Base-by-base conservation (phyloP, 345 rosid genomes). In the Brassica rapa region DNA sequence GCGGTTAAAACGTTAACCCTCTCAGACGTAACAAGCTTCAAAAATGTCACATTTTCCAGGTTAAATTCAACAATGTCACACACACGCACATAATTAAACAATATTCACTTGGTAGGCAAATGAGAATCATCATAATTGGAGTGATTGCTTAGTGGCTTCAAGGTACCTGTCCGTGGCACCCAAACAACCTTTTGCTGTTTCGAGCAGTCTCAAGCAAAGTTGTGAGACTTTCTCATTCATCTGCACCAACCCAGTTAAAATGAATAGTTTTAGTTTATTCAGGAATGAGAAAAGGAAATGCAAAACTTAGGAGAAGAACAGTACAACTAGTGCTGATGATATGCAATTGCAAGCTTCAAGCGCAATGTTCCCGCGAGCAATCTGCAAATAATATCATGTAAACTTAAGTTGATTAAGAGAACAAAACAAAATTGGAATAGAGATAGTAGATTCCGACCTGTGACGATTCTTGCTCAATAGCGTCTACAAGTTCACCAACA, bases 321-420 rank as follows among this genome's bases (percentile, higher is more conserved):
- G 55, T 87, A 94, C 98, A 71, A 74, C 75, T 81, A 90, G 82
- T 56, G 94, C 86, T 11, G 87, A 83, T 73, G 88, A 89, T 70
- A 94, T 84, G 81, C 88, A 90, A 82, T 92, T 90, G 86, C 96
- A 92, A 81, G 97, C 91, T 85, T 92, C 98, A 8, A 94, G 96
- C 1, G 98, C 96, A 88, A 92, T 80, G 78, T 73, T 82, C 80
- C 98, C 97, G 19, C 90, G 88, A 66, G 81, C 76, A 72, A 82
- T 85, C 98, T 91, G 78, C n/a, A 68, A 16, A 51, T 76, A 12
- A 27, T 15, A 53, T 11, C 55, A 56, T 57, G 23, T 3, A 63
- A 56, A 27, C 53, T 73, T 6, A 2, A 14, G 55, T 35, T 62
- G 19, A 15, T 25, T 62, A 25, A 25, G 37, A 53, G 62, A 63